These are phyloP conservation scores for Podospora pseudocomata DNA, from an alignment of 495 filamentous ascomycete species.

Conservation along the genomic window DNA sequence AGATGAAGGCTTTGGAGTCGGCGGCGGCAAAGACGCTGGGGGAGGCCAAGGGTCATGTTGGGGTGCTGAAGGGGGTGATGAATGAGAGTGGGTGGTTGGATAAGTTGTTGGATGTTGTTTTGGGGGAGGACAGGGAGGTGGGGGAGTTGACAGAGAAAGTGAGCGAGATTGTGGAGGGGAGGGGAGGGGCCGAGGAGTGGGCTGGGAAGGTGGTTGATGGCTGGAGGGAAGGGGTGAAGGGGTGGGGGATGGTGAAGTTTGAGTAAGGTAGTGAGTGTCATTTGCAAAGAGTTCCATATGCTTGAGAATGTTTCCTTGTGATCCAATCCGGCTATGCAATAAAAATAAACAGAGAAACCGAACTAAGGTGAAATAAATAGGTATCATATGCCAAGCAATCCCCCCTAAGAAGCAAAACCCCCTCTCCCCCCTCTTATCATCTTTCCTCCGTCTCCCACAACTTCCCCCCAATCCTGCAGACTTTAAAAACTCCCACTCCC, in stretches of 20 bases:
- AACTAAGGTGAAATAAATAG: constrained; percentile 1
- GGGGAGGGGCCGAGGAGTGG: constrained; percentile 38
- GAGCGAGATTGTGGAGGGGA: constrained; percentile 26
- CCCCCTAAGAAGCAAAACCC: neutral
- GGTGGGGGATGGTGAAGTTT: constrained; percentile 37
- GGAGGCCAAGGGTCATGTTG: constrained; percentile 32
- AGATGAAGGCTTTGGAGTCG: constrained; percentile 36
- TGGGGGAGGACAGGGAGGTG: constrained; percentile 11
- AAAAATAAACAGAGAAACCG: neutral
- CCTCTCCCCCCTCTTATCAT: neutral
- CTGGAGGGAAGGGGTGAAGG: constrained; percentile 42
- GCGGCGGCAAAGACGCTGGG: constrained; percentile 29
- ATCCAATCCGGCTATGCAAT: neutral
- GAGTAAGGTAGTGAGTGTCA: constrained; percentile 18
- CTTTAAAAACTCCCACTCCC: neutral
- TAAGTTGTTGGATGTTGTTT: constrained; percentile 27
- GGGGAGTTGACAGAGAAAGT: constrained; percentile 25
- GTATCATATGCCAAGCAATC: neutral
- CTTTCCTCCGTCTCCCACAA: neutral
- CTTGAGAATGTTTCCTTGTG: neutral
- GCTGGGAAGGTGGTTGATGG: constrained; percentile 40
- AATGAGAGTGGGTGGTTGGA: constrained; percentile 43
- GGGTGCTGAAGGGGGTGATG: constrained; percentile 31
- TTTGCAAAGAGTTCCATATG: too few relatives aligned
- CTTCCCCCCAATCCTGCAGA: neutral